These are phyloP conservation scores for Rosa persica DNA, from an alignment of 306 rosid species.

Conservation along the genomic window DNA sequence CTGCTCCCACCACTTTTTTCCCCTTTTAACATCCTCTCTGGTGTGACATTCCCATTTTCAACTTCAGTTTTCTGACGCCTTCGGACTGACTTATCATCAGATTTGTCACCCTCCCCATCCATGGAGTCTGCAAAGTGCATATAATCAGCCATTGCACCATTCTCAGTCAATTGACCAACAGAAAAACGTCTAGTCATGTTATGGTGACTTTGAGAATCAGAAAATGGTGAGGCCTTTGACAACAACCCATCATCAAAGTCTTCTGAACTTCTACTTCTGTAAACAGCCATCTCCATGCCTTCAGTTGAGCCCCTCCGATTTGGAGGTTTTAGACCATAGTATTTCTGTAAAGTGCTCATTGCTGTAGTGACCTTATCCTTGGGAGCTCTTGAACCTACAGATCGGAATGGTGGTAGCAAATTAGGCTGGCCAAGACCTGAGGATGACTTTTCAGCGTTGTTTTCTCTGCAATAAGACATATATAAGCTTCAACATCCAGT, in stretches of 20 bases:
- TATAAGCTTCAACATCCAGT: constrained; percentile 14
- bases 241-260: constrained; percentile 41
- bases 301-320: constrained; percentile 26
- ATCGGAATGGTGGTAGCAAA: constrained; percentile 42
- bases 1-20: constrained; percentile 52
- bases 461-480: constrained; percentile 42
- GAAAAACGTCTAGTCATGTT: constrained; percentile 39
- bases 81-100: constrained; percentile 73
- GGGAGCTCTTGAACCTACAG: constrained; percentile 51
- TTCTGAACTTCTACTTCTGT: constrained; percentile 44
- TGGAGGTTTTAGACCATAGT: constrained; percentile 57
- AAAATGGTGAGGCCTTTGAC: constrained; percentile 42
- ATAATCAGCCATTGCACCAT: constrained; percentile 38
- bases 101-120: constrained; percentile 53
- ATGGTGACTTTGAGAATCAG: constrained; percentile 35
- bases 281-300: constrained; percentile 64
- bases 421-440: constrained; percentile 43
- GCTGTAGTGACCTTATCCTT: constrained; percentile 48
- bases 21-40: constrained; percentile 55
- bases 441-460: constrained; percentile 29
- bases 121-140: constrained; percentile 41
- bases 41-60: constrained; percentile 47
- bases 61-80: constrained; percentile 72
- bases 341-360: constrained; percentile 66
- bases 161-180: constrained; percentile 47